Evolutionary conservation across 2,329 filamentous ascomycete species (phyloP).

Genomic region (Colletotrichum eremochloae): DNA sequence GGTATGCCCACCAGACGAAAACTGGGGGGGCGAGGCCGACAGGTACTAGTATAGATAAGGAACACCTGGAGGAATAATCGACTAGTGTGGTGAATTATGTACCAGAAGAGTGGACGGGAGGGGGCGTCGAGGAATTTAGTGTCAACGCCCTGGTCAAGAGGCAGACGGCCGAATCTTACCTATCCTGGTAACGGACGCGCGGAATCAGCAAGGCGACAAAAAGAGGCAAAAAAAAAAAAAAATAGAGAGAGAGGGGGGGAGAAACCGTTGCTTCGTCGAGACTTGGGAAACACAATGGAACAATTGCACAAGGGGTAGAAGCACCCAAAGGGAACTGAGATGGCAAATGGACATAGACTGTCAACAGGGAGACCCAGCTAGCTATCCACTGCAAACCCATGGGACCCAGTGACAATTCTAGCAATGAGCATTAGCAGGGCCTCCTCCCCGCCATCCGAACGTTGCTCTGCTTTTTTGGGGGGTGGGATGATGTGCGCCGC

Average conservation of each 20-base stretch:
- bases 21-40: slow-evolving; percentile 23
- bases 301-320: slow-evolving; percentile 7
- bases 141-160: slow-evolving; percentile 4
- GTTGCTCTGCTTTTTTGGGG: not conserved
- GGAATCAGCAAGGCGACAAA: not conserved
- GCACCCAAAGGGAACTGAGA: not conserved
- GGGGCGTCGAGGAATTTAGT: slow-evolving; percentile 18
- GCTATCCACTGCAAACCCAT: not conserved
- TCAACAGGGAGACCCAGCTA: not conserved
- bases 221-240: not conserved
- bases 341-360: not conserved
- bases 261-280: slow-evolving; percentile 1
- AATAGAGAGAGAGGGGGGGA: not conserved
- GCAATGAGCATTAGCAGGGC: slow-evolving; percentile 2
- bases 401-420: not conserved
- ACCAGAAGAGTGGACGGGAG: slow-evolving; percentile 18
- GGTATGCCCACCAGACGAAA: slow-evolving; percentile 15
- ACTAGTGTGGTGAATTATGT: not conserved
- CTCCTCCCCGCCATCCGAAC: slow-evolving; percentile 15
- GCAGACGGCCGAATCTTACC: slow-evolving; percentile 12
- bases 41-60: slow-evolving; percentile 16
- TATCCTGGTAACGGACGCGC: not conserved
- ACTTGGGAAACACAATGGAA: slow-evolving; percentile 23
- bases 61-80: not conserved
- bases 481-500: slow-evolving; percentile 19